Conservation (phyloP, 2,329 filamentous ascomycete species). For the Cadophora gregata region DNA sequence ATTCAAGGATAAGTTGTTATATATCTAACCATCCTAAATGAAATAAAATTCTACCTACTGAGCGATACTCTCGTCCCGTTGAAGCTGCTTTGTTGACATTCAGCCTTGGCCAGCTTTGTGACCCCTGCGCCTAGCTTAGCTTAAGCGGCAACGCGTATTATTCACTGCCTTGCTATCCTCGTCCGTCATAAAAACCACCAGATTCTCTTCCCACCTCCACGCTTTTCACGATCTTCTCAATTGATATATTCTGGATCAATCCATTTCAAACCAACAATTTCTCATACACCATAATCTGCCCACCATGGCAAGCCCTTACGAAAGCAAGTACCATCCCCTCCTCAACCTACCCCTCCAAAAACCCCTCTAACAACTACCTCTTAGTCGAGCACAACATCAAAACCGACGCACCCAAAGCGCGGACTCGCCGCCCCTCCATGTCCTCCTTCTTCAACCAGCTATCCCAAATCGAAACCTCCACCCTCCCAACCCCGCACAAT, state of each 20-base stretch:
- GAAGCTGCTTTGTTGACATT: constrained; percentile 3
- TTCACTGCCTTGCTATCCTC: constrained; percentile 14
- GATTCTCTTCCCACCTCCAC: background rate
- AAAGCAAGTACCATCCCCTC: constrained; percentile 49
- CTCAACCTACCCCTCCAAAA: constrained; percentile 17
- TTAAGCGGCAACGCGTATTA: constrained; percentile 18
- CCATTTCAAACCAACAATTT: background rate
- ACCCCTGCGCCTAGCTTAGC: constrained; percentile 3
- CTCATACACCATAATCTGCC: background rate
- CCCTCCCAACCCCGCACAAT: constrained; percentile 43
- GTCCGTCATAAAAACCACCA: constrained; percentile 6
- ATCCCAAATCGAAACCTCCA: constrained; percentile 47
- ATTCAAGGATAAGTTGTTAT: background rate
- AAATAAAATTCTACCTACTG: background rate
- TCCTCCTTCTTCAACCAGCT: constrained; percentile 65
- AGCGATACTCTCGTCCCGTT: background rate
- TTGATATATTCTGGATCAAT: background rate
- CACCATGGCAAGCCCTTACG: constrained; percentile 63
- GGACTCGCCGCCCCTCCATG: constrained; percentile 64
- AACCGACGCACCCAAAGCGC: constrained; percentile 46
- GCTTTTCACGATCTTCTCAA: background rate
- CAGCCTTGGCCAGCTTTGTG: constrained; percentile 14
- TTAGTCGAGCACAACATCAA: constrained; percentile 70
- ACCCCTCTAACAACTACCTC: constrained; percentile 25
- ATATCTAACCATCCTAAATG: too few species aligned